Evolutionary conservation across 2,329 filamentous ascomycete genomes (phyloP).

Genomic region (Claviceps purpurea): DNA sequence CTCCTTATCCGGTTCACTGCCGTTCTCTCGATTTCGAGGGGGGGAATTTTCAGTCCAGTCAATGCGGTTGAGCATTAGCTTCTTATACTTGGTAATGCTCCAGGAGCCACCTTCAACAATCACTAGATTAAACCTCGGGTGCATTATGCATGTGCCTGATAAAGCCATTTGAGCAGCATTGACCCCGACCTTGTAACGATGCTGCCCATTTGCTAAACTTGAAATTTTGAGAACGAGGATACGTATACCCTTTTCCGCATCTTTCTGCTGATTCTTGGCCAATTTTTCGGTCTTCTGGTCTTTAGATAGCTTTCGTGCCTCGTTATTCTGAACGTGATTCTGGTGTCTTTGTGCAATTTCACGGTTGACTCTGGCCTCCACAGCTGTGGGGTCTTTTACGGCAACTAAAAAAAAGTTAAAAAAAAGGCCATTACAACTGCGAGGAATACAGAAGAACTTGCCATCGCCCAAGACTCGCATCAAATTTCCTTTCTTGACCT

Average conservation of each 20-base stretch:
- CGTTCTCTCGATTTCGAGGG: conserved; percentile 47
- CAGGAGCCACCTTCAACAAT: conserved; percentile 84
- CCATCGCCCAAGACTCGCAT: conserved; percentile 88
- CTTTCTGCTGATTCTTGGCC: conserved; percentile 67
- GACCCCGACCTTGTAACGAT: conserved; percentile 83
- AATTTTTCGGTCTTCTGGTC: conserved; percentile 81
- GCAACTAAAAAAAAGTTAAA: conserved; percentile 23
- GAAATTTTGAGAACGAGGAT: conserved; percentile 82
- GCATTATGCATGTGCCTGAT: conserved; percentile 82
- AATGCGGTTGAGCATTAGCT: conserved; percentile 85
- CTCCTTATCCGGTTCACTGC: conserved; percentile 47
- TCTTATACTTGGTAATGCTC: conserved; percentile 74
- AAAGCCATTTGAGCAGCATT: conserved; percentile 84
- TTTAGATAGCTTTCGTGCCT: conserved; percentile 75
- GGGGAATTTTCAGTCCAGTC: conserved; percentile 86
- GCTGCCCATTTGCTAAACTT: conserved; percentile 80
- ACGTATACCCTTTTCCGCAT: conserved; percentile 74
- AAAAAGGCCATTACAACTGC: neutral
- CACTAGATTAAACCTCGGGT: conserved; percentile 78
- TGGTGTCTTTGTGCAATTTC: conserved; percentile 81
- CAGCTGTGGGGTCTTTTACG: conserved; percentile 92
- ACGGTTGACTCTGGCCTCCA: conserved; percentile 83
- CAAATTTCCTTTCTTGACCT: conserved; percentile 93
- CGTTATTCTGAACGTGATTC: conserved; percentile 66
- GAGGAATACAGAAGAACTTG: conserved; percentile 26